Evolutionary conservation across 2,329 filamentous ascomycete species (phyloP).

Genomic region (Amesomyces nigricolor): DNA sequence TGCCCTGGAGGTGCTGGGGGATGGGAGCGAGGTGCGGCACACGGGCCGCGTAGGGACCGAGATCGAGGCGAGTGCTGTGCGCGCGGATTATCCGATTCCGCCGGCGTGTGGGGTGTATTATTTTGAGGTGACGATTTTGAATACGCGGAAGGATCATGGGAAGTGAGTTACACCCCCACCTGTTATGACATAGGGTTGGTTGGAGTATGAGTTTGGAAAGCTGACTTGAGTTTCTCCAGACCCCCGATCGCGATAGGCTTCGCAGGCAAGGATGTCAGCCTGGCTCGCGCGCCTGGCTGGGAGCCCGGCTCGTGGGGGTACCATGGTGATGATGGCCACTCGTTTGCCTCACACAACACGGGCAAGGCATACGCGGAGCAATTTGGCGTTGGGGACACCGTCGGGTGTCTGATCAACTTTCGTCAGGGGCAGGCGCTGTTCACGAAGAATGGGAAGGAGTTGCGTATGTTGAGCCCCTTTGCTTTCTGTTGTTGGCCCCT

Average conservation of each 20-base stretch:
- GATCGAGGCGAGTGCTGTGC: constrained; percentile 74
- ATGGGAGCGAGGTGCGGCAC: constrained; percentile 67
- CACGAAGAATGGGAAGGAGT: constrained; percentile 56
- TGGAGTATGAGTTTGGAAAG: not conserved
- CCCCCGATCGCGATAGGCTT: constrained; percentile 59
- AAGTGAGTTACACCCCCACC: constrained; percentile 41
- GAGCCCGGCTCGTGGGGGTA: constrained; percentile 64
- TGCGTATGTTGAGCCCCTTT: constrained; percentile 40
- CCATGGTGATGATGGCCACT: constrained; percentile 62
- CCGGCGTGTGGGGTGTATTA: constrained; percentile 91
- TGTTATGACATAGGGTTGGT: not conserved
- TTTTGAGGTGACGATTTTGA: constrained; percentile 62
- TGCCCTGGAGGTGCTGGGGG: constrained; percentile 66
- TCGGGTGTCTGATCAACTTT: constrained; percentile 64
- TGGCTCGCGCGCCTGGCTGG: constrained; percentile 58
- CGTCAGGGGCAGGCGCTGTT: constrained; percentile 60
- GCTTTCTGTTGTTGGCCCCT: not conserved
- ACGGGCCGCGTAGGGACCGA: constrained; percentile 47
- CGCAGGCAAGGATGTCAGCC: constrained; percentile 46
- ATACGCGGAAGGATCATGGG: constrained; percentile 41
- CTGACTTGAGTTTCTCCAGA: constrained; percentile 31
- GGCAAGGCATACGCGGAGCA: constrained; percentile 53
- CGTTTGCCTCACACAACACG: constrained; percentile 50
- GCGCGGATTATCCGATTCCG: constrained; percentile 82
- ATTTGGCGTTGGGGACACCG: constrained; percentile 52